These are phyloP conservation scores for Olyra latifolia DNA, from an alignment of 176 grass and related monocot species.

Conservation along the genomic window DNA sequence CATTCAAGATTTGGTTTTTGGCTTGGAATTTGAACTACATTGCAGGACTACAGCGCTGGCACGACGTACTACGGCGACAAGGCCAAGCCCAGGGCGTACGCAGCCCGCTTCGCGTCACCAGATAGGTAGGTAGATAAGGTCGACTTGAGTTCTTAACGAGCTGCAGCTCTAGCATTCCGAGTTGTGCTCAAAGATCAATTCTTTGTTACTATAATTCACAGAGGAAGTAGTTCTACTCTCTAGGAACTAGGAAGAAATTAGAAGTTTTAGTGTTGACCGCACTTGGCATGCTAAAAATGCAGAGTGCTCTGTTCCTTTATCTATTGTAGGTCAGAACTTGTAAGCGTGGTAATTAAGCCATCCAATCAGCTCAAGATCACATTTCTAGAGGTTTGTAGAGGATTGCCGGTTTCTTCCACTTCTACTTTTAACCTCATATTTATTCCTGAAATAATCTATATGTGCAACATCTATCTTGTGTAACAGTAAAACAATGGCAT, in stretches of 20 bases:
- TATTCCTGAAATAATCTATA: background rate
- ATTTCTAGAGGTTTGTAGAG: slow-evolving; percentile 76
- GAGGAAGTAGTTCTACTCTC: background rate
- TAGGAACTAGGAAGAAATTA: background rate
- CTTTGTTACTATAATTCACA: background rate
- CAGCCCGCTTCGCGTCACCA: slow-evolving; percentile 83
- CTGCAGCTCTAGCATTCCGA: background rate
- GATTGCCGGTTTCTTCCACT: slow-evolving; percentile 19
- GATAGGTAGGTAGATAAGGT: slow-evolving; percentile 69
- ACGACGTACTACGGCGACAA: slow-evolving; percentile 93
- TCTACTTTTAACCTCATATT: background rate
- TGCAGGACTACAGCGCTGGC: slow-evolving; percentile 65
- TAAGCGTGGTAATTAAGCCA: slow-evolving; percentile 82
- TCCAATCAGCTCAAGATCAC: slow-evolving; percentile 98
- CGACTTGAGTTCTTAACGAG: background rate
- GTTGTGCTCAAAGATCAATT: background rate
- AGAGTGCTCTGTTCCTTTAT: slow-evolving; percentile 27
- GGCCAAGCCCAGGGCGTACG: slow-evolving; percentile 72
- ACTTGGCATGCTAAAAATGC: slow-evolving; percentile 40
- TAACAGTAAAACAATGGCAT: slow-evolving; percentile 15
- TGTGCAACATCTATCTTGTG: background rate
- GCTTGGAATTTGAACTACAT: background rate
- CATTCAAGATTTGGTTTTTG: background rate
- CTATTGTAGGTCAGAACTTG: slow-evolving; percentile 78
- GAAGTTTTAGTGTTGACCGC: slow-evolving; percentile 1